These are phyloP conservation scores for Hemileia vastatrix DNA, from an alignment of 1,284 basidiomycete species.

Conservation along the genomic window DNA sequence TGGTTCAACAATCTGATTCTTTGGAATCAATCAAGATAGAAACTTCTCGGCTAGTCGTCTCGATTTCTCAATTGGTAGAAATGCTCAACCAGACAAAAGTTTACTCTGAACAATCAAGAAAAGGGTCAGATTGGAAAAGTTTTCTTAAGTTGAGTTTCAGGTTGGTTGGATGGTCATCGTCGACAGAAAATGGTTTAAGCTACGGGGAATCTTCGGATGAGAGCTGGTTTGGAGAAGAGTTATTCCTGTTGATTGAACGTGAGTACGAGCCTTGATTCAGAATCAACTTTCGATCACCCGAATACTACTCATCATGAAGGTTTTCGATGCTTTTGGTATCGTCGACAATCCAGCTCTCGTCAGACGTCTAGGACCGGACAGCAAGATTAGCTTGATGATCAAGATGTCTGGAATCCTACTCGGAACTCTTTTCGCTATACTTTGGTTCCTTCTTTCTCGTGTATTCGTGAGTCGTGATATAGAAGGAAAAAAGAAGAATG, in stretches of 20 bases:
- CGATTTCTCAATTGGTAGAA: too few species aligned
- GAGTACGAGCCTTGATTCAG: not conserved
- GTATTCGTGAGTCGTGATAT: too few species aligned
- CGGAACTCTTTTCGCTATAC: not conserved
- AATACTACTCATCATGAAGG: not conserved
- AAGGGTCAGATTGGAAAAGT: too few species aligned
- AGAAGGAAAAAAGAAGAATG: too few species aligned
- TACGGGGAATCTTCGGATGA: not conserved
- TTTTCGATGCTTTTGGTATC: not conserved
- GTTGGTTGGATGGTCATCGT: too few species aligned
- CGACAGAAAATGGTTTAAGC: too few species aligned
- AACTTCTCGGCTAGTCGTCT: too few species aligned
- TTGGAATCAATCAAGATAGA: too few species aligned
- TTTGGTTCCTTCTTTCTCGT: not conserved
- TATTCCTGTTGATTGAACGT: not conserved
- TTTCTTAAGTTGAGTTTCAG: too few species aligned
- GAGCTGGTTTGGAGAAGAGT: not conserved
- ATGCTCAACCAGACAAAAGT: too few species aligned
- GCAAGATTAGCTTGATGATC: not conserved
- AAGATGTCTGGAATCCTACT: not conserved
- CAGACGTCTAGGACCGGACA: not conserved
- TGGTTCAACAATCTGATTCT: too few species aligned
- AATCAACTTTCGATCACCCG: not conserved
- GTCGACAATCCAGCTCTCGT: not conserved
- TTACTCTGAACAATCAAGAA: too few species aligned